Evolutionary conservation across 2,329 filamentous ascomycete genomes (phyloP).

Genomic region (Fusarium zealandicum): DNA sequence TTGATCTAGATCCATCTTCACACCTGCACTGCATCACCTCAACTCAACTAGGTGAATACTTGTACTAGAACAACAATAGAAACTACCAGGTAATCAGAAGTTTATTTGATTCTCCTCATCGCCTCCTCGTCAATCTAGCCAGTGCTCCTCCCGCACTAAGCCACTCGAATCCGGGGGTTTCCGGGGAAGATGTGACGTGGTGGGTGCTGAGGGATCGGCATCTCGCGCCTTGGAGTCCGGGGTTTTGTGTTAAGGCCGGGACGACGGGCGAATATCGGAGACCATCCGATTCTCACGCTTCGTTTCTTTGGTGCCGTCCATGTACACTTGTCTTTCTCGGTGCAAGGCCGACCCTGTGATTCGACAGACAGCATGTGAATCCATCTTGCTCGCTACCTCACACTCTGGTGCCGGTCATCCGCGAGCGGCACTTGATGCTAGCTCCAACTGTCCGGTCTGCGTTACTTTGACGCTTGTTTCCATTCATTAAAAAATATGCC

Average conservation of each 20-base stretch:
- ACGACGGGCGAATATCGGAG: too few species aligned
- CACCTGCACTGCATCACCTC: too few species aligned
- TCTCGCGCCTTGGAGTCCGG: too few species aligned
- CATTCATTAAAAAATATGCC: not conserved
- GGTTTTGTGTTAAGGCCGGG: too few species aligned
- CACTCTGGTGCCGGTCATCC: constrained; percentile 14
- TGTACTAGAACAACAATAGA: too few species aligned
- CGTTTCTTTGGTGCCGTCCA: constrained; percentile 1
- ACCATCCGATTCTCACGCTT: not conserved
- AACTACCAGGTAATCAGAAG: too few species aligned
- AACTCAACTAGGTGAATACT: too few species aligned
- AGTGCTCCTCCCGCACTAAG: too few species aligned
- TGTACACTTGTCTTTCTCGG: not conserved
- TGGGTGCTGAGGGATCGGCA: not conserved
- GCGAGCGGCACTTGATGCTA: not conserved
- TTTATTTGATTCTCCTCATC: too few species aligned
- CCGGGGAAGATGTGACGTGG: constrained; percentile 19
- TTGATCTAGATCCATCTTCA: too few species aligned
- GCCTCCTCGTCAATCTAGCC: too few species aligned
- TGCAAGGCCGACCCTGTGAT: constrained; percentile 5
- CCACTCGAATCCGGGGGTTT: constrained; percentile 14
- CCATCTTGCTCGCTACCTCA: not conserved
- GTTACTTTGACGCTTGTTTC: not conserved
- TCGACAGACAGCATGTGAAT: constrained; percentile 5
- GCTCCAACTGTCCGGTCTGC: constrained; percentile 2